Evolutionary conservation across 2,329 filamentous ascomycete genomes (phyloP).

Genomic region (Fusarium sarcochroum): DNA sequence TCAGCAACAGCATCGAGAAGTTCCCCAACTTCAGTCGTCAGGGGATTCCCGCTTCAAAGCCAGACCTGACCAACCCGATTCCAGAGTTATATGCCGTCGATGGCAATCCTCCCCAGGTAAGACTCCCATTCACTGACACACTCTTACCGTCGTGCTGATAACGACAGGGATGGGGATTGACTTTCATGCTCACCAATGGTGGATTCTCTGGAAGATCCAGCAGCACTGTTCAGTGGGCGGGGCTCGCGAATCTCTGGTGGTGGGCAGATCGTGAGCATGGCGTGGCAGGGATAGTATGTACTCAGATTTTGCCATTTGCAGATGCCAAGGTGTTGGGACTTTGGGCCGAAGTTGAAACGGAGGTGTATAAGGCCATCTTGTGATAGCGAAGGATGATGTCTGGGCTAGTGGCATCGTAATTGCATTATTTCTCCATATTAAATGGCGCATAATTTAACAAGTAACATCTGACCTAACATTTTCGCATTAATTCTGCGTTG

Average conservation of each 20-base stretch:
- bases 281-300: conserved; percentile 65
- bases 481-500: neutral
- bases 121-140: no score
- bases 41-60: conserved; percentile 62
- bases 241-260: conserved; percentile 73
- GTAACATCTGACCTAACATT: neutral
- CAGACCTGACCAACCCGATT: conserved; percentile 61
- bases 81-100: conserved; percentile 65
- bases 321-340: conserved; percentile 59
- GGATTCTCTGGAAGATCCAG: conserved; percentile 66
- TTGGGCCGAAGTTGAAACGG: conserved; percentile 57
- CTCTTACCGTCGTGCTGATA: neutral
- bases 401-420: neutral
- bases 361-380: conserved; percentile 53
- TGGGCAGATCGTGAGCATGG: conserved; percentile 73
- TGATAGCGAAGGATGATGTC: neutral
- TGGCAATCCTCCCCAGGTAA: conserved; percentile 63
- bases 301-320: conserved; percentile 66
- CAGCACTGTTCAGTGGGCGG: conserved; percentile 70
- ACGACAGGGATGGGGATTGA: conserved; percentile 70
- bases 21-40: conserved; percentile 67
- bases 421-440: neutral
- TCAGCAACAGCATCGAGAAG: conserved; percentile 71
- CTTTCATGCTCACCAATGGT: conserved; percentile 66
- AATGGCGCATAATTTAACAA: neutral